Evolutionary conservation across 208 protist genomes (phyloP).

Genomic region (Phytomonas francai): DNA sequence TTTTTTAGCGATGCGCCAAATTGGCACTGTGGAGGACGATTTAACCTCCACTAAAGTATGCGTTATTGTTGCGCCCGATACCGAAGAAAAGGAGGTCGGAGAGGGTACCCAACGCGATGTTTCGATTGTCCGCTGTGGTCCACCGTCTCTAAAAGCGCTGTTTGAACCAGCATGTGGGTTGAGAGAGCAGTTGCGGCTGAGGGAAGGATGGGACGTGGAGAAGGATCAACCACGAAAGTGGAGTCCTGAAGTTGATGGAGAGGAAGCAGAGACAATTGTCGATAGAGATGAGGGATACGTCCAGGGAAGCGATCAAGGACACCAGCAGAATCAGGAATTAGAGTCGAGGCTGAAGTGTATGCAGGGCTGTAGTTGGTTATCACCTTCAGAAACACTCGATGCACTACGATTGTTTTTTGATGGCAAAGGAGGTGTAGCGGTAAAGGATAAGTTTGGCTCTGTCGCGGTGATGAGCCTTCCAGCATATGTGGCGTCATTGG

Average conservation of each 20-base stretch:
- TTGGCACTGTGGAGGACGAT: background rate
- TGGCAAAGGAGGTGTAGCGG: slow-evolving; percentile 1
- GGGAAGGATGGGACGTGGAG: background rate
- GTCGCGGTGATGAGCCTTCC: slow-evolving; percentile 1
- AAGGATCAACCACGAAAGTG: background rate
- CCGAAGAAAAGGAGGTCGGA: background rate
- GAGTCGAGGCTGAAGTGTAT: background rate
- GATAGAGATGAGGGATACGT: background rate
- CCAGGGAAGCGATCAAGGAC: background rate
- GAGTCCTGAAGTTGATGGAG: background rate
- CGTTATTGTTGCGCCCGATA: background rate
- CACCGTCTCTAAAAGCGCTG: background rate
- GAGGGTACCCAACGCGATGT: background rate
- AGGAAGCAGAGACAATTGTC: background rate
- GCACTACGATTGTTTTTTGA: background rate
- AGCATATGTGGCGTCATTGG: slow-evolving; percentile 2
- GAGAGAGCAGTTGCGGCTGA: background rate
- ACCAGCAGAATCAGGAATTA: background rate
- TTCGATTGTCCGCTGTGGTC: background rate
- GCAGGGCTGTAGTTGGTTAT: background rate
- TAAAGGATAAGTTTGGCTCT: background rate
- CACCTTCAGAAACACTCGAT: slow-evolving; percentile 3
- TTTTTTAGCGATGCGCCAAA: background rate
- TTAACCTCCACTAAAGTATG: background rate
- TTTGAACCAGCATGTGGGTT: background rate